Base-by-base conservation (phyloP, 768 basidiomycete species). In the Suillus alpinus region DNA sequence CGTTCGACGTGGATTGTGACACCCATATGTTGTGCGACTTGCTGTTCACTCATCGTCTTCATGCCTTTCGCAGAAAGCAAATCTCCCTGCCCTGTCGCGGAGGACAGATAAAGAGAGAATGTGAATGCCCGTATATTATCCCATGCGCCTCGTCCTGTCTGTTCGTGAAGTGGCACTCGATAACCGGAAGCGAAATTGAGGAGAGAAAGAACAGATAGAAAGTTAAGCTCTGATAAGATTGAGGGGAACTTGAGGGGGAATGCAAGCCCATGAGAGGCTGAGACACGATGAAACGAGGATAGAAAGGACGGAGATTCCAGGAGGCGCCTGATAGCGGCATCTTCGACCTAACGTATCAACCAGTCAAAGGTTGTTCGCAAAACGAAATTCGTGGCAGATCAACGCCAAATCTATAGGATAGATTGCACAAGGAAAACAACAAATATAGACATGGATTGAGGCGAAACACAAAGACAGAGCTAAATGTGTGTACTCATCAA, bases 151-250 rank as follows among this genome's bases (percentile, higher is more conserved):
- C 91, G 85, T 14, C 87, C 85, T 3, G 88, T 88, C 59, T 85
- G 83, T 14, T 75, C 73, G 71, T 91, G 92, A 41, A 95, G 80
- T 5, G 88, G 84, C 5, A 80, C 77, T 29, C 91, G 88, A 72
- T 91, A 95, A 39, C 90, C 91, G 1, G 90, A 91, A 5, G 83
- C 90, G 71, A 95, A 92, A 71, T 94, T 94, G 37, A 96, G 80
- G 16, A 94, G 79, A 2, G 87, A 85, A 44, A 94, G 83, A 8
- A 91, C 73, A 49, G 87, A 85, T n/a, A 95, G 76, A 32, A 95
- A 77, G 71, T 94, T 95, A 61, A 96, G 78, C 74, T 96, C 94
- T 46, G 88, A 83, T 5, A 85, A 74, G 20, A 80, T 73, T 0
- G 89, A 88, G 40, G 89, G 78, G 66, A 95, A 96, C 2, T 87